phyloP scores from a whole-genome alignment of 257 asterid species.

The Forsythia viridissima region DNA sequence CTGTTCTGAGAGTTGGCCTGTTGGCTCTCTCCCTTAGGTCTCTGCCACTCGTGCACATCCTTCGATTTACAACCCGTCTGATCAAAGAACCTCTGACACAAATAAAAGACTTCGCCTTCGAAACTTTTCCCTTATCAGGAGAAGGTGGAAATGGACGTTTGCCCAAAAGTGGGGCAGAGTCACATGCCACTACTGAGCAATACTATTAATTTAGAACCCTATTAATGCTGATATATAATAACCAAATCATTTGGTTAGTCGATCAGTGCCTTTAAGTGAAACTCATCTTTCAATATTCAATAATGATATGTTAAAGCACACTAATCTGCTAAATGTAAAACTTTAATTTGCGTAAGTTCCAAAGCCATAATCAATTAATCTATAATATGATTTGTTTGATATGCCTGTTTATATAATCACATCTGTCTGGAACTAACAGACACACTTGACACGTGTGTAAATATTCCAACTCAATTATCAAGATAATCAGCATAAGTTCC shows the following conservation, averaged over 20 bases:
- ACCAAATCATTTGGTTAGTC: neutral
- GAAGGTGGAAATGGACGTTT: neutral
- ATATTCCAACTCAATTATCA: neutral
- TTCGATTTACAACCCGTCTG: too few relatives aligned
- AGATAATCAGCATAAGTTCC: neutral
- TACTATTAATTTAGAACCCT: neutral
- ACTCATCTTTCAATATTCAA: neutral
- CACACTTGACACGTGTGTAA: neutral
- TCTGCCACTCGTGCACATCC: too few relatives aligned
- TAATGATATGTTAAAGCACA: neutral
- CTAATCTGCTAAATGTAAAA: too few relatives aligned
- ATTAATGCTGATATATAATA: neutral
- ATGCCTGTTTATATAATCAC: neutral
- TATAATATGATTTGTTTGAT: too few relatives aligned
- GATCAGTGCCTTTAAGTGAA: neutral
- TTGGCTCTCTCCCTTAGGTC: too few relatives aligned
- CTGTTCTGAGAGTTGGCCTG: too few relatives aligned
- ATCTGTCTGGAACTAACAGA: conserved; percentile 22
- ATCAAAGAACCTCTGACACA: too few relatives aligned
- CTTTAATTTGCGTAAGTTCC: too few relatives aligned
- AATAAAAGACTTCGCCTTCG: too few relatives aligned
- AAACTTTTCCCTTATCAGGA: too few relatives aligned
- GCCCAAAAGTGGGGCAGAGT: neutral
- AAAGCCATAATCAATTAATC: too few relatives aligned
- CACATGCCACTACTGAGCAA: neutral